A percentile compares a stretch with the other conserved stretches of the same genome.
Evolutionary conservation across 2,329 filamentous ascomycete genomes (phyloP).

Genomic region (Fusarium brevicatenulatum): DNA sequence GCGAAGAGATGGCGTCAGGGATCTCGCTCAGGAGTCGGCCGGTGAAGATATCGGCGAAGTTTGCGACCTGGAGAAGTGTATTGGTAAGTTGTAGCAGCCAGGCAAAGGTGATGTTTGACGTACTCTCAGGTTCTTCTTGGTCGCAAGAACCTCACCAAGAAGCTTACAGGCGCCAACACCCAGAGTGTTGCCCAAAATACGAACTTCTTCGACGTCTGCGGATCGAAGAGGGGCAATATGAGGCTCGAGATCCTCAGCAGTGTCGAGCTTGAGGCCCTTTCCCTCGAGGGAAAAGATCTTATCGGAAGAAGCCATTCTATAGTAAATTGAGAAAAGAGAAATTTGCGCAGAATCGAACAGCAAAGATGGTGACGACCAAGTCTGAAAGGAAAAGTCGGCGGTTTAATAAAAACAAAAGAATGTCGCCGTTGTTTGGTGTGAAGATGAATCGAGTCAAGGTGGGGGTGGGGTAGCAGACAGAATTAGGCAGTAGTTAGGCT

Average conservation of each 20-base stretch:
- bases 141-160: constrained; percentile 83
- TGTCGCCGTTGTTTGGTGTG: constrained; percentile 32
- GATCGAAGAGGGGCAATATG: constrained; percentile 81
- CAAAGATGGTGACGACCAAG: constrained; percentile 22
- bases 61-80: constrained; percentile 69
- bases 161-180: constrained; percentile 88
- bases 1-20: constrained; percentile 83
- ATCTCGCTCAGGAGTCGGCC: constrained; percentile 93
- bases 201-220: constrained; percentile 85
- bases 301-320: constrained; percentile 48
- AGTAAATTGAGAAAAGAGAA: constrained; percentile 7
- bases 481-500: constrained; percentile 30
- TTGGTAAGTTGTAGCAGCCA: neutral
- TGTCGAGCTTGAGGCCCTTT: constrained; percentile 92
- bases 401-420: constrained; percentile 32
- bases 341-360: constrained; percentile 13
- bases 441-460: constrained; percentile 36
- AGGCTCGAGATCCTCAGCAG: constrained; percentile 83
- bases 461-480: constrained; percentile 43
- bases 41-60: constrained; percentile 98
- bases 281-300: constrained; percentile 91
- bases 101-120: constrained; percentile 24
- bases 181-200: constrained; percentile 89
- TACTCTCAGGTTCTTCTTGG: constrained; percentile 85
- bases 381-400: constrained; percentile 21